phyloP scores from a whole-genome alignment of 306 rosid genomes.

The Myrica gale region DNA sequence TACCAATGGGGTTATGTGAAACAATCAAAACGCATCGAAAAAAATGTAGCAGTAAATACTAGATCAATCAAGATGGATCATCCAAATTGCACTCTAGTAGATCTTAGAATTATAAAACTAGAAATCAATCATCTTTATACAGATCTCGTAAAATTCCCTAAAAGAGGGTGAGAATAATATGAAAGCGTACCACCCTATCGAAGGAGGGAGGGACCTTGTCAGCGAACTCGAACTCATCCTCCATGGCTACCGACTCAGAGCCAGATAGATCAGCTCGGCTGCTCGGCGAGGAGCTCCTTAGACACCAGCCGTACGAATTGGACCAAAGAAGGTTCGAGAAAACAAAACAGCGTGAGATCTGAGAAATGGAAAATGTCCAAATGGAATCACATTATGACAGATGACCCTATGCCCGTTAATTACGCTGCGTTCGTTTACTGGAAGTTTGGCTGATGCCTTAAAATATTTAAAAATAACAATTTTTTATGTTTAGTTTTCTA shows the following conservation, averaged over 20 bases:
- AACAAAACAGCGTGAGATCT: background rate
- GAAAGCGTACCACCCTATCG: conserved; percentile 44
- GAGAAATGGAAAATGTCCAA: background rate
- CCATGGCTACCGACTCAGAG: conserved; percentile 42
- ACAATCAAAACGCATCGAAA: background rate
- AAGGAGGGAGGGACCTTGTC: conserved; percentile 48
- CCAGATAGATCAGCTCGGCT: conserved; percentile 36
- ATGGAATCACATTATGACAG: background rate
- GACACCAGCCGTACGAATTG: background rate
- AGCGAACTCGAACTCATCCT: conserved; percentile 38
- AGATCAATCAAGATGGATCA: background rate
- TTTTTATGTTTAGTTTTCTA: too few relatives aligned
- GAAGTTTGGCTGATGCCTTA: too few relatives aligned
- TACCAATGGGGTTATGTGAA: background rate
- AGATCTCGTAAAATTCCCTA: background rate
- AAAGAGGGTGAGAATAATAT: background rate
- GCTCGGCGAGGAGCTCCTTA: background rate
- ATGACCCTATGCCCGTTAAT: too few relatives aligned
- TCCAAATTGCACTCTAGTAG: background rate
- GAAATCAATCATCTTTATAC: background rate
- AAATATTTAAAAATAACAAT: too few relatives aligned
- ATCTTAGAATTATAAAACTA: background rate
- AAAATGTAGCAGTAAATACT: background rate
- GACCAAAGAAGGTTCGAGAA: conserved; percentile 22
- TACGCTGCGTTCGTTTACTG: too few relatives aligned